These are phyloP conservation scores for Diaporthe longicolla DNA, from an alignment of 2,329 filamentous ascomycete genomes.

Conservation along the genomic window DNA sequence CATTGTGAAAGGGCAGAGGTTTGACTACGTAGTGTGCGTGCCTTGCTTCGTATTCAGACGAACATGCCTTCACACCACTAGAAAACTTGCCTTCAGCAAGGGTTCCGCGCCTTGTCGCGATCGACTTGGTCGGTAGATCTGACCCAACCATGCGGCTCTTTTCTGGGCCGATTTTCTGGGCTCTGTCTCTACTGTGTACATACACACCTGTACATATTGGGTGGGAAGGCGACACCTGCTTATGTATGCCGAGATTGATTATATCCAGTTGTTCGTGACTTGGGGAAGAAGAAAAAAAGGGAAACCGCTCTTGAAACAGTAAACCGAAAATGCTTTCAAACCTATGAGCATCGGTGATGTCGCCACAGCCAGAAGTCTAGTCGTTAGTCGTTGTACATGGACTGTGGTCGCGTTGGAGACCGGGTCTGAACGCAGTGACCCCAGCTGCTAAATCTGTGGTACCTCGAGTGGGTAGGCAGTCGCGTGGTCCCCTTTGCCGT, in stretches of 20 bases:
- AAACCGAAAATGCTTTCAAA: background rate
- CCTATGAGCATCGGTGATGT: background rate
- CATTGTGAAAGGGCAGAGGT: background rate
- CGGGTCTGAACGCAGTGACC: background rate
- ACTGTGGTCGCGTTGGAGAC: background rate
- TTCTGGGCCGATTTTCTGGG: slow-evolving; percentile 21
- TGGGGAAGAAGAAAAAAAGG: too few relatives aligned
- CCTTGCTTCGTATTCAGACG: background rate
- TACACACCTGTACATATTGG: background rate
- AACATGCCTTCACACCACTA: slow-evolving; percentile 13
- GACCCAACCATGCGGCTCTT: slow-evolving; percentile 1
- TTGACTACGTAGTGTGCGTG: background rate
- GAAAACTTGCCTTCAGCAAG: background rate
- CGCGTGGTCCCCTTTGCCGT: slow-evolving; percentile 16
- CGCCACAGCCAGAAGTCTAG: background rate
- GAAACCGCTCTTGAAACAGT: background rate
- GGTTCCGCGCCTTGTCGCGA: background rate
- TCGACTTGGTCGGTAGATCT: background rate
- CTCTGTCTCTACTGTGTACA: background rate
- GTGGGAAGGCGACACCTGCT: background rate
- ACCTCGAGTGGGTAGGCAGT: background rate
- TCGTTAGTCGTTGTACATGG: background rate
- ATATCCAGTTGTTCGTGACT: background rate
- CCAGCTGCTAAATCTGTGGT: background rate
- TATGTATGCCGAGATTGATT: background rate